These are phyloP conservation scores for Cercospora beticola DNA, from an alignment of 2,329 filamentous ascomycete species.

Conservation along the genomic window DNA sequence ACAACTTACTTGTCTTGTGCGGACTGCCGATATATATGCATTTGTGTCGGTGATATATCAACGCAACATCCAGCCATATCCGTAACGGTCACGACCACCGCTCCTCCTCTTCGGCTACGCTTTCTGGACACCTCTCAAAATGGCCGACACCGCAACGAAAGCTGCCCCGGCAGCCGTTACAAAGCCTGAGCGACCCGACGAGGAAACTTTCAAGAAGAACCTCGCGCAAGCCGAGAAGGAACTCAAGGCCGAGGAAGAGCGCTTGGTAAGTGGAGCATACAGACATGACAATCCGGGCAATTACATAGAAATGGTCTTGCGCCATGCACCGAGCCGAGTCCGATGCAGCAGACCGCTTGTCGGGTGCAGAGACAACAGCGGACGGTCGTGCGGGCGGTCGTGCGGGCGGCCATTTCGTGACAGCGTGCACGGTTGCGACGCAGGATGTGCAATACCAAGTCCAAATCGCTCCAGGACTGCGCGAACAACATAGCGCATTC, in stretches of 20 bases:
- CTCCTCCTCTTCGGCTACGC: neutral
- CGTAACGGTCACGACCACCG: neutral
- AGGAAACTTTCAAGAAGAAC: conserved; percentile 76
- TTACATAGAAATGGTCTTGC: neutral
- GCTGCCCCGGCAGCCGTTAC: conserved; percentile 38
- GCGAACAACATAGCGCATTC: neutral
- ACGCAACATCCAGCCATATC: neutral
- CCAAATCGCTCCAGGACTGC: neutral
- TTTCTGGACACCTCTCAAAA: conserved; percentile 14
- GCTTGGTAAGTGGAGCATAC: conserved; percentile 37
- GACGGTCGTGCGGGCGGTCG: neutral
- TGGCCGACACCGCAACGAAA: conserved; percentile 30
- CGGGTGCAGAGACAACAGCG: neutral
- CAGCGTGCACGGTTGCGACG: neutral
- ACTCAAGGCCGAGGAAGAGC: conserved; percentile 73
- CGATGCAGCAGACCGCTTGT: conserved; percentile 2
- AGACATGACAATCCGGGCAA: neutral
- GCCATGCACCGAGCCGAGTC: neutral
- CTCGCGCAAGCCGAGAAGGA: conserved; percentile 84
- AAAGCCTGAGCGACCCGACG: conserved; percentile 84
- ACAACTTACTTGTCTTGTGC: conserved; percentile 4
- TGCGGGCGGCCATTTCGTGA: neutral
- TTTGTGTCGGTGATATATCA: neutral
- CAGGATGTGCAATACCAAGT: neutral
- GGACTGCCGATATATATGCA: conserved; percentile 2